Conservation (phyloP, 179 eudicot genomes). For the Corrigiola litoralis region DNA sequence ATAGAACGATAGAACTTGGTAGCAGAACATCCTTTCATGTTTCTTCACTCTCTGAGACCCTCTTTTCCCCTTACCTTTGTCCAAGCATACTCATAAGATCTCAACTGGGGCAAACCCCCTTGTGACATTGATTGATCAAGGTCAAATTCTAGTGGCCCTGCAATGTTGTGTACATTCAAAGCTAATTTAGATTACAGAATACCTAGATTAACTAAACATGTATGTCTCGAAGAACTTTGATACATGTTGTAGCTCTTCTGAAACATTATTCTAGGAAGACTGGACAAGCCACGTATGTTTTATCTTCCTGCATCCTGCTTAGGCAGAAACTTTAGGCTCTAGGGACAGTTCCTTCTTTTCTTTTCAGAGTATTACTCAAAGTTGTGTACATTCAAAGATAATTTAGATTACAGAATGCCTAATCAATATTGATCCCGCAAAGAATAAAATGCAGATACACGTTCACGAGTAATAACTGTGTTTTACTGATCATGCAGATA, state of each 20-base stretch:
- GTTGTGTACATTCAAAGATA: no score
- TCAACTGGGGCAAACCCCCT: slow-evolving; percentile 47
- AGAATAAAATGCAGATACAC: no score
- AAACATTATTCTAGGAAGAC: no score
- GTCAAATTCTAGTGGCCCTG: slow-evolving; percentile 60
- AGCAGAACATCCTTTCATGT: not conserved
- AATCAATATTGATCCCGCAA: no score
- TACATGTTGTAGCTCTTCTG: not conserved
- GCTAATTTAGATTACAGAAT: not conserved
- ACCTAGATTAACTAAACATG: not conserved
- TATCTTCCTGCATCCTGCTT: not conserved
- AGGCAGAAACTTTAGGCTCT: not conserved
- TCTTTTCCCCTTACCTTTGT: slow-evolving; percentile 39
- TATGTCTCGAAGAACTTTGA: not conserved
- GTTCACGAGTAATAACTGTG: no score
- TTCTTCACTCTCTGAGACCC: not conserved
- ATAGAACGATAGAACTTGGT: not conserved
- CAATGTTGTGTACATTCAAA: slow-evolving; percentile 1
- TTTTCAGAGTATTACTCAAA: no score
- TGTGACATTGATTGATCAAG: slow-evolving; percentile 29
- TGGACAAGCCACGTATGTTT: no score
- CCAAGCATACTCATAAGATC: slow-evolving; percentile 47
- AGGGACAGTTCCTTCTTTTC: no score
- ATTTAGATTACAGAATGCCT: no score
- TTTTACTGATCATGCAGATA: no score